A percentile compares a stretch with the other conserved stretches of the same genome.
phyloP scores from a whole-genome alignment of 495 filamentous ascomycete genomes.

The Hypoxylon subgilvum region DNA sequence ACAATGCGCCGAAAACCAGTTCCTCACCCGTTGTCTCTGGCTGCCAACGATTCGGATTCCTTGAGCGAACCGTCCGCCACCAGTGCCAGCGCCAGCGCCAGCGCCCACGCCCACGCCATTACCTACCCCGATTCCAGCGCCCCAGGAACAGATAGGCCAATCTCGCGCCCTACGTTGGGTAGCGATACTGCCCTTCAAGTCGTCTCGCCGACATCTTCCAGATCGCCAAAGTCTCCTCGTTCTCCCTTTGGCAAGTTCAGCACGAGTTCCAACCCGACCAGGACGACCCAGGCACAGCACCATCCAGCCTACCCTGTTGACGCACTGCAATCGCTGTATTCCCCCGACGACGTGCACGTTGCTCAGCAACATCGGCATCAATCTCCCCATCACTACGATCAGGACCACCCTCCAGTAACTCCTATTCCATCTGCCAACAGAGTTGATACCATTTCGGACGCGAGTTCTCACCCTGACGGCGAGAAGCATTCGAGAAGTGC shows the following conservation, averaged over 20 bases:
- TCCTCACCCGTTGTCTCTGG: conserved; percentile 59
- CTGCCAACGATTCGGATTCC: conserved; percentile 43
- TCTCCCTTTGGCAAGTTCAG: conserved; percentile 57
- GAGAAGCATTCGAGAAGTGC: conserved; percentile 41
- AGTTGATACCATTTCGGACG: conserved; percentile 11
- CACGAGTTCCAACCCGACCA: conserved; percentile 18
- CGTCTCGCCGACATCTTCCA: conserved; percentile 46
- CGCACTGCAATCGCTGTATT: conserved; percentile 43
- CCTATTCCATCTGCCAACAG: conserved; percentile 24
- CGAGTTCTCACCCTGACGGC: conserved; percentile 23
- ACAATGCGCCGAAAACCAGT: conserved; percentile 61
- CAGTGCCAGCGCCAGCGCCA: conserved; percentile 36
- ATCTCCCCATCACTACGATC: conserved; percentile 31
- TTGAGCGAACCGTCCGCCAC: conserved; percentile 41
- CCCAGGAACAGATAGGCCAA: conserved; percentile 31
- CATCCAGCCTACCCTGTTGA: conserved; percentile 39
- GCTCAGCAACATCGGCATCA: conserved; percentile 37
- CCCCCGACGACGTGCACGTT: conserved; percentile 46
- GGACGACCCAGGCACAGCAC: conserved; percentile 33
- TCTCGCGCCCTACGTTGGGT: conserved; percentile 32
- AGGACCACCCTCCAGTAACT: conserved; percentile 31
- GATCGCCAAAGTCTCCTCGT: conserved; percentile 58
- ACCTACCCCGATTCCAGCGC: conserved; percentile 29
- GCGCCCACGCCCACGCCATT: conserved; percentile 24
- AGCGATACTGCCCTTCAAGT: conserved; percentile 44